Conservation (phyloP, 2,329 filamentous ascomycete species). For the Leptodontidium sp. region DNA sequence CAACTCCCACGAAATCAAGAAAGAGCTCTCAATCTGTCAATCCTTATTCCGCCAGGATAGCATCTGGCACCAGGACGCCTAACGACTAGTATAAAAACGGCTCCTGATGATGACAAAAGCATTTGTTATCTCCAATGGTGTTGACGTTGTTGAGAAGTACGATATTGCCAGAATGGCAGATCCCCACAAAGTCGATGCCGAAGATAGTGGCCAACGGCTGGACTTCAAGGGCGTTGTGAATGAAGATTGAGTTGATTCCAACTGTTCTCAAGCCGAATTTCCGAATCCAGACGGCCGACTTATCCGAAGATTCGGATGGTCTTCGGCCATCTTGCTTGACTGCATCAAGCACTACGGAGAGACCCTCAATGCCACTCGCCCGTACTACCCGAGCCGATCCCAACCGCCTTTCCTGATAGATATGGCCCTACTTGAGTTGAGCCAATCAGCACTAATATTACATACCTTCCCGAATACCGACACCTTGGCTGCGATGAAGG, state of each 20-base stretch:
- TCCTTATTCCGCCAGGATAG: background rate
- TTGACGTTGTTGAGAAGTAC: conserved; percentile 94
- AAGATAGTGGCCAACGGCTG: conserved; percentile 96
- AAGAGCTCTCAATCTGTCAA: background rate
- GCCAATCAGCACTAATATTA: no score
- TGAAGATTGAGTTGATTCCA: conserved; percentile 77
- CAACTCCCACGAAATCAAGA: background rate
- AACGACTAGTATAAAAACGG: conserved; percentile 94
- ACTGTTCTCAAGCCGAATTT: no score
- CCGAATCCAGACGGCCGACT: no score
- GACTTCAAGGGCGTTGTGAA: conserved; percentile 96
- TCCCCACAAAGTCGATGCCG: conserved; percentile 92
- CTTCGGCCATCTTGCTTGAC: conserved; percentile 32
- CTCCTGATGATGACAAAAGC: conserved; percentile 98
- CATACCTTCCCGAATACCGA: conserved; percentile 75
- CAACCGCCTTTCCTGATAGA: conserved; percentile 98
- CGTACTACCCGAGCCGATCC: conserved; percentile 93
- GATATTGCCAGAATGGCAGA: conserved; percentile 91
- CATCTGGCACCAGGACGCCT: conserved; percentile 68
- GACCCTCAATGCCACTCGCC: conserved; percentile 94
- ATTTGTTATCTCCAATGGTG: conserved; percentile 97
- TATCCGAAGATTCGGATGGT: no score
- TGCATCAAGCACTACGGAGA: conserved; percentile 99
- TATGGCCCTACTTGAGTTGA: conserved; percentile 72
- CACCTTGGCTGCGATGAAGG: conserved; percentile 90